Evolutionary conservation across 768 basidiomycete species (phyloP).

Genomic region (Tricholoma saponaceum): DNA sequence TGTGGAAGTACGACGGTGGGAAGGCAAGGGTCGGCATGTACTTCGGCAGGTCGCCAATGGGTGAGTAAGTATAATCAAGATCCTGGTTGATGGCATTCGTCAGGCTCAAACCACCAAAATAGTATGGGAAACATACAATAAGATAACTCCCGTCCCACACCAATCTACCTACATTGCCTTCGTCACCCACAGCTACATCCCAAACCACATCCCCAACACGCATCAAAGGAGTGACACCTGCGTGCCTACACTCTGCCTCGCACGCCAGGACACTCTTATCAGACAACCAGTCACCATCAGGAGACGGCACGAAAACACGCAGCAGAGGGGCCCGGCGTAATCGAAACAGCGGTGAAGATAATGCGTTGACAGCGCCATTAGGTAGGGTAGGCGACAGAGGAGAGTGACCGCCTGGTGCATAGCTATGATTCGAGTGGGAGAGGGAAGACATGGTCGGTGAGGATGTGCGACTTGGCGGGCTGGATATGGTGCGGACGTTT

Average conservation of each 20-base stretch:
- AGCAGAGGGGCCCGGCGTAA: conserved; percentile 71
- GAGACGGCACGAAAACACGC: conserved; percentile 81
- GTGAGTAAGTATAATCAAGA: conserved; percentile 78
- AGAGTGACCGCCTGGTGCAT: conserved; percentile 6
- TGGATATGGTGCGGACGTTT: conserved; percentile 26
- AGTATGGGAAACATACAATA: conserved; percentile 51
- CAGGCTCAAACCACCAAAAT: conserved; percentile 6
- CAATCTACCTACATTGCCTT: conserved; percentile 78
- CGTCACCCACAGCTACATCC: conserved; percentile 84
- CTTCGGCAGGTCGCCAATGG: conserved; percentile 71
- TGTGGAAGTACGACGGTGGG: conserved; percentile 87
- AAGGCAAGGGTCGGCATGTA: conserved; percentile 80
- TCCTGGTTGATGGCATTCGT: conserved; percentile 45
- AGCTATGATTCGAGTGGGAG: conserved; percentile 38
- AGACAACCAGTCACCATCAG: conserved; percentile 83
- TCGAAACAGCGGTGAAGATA: conserved; percentile 71
- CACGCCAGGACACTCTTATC: conserved; percentile 79
- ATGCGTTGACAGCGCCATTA: conserved; percentile 22
- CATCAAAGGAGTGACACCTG: conserved; percentile 60
- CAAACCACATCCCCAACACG: conserved; percentile 80
- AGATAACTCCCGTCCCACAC: conserved; percentile 90
- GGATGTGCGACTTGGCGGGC: conserved; percentile 59
- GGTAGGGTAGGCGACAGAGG: conserved; percentile 7
- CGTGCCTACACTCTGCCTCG: conserved; percentile 72
- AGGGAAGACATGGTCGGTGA: conserved; percentile 56